phyloP scores from a whole-genome alignment of 2,329 filamentous ascomycete genomes.

The Alternaria sp. region DNA sequence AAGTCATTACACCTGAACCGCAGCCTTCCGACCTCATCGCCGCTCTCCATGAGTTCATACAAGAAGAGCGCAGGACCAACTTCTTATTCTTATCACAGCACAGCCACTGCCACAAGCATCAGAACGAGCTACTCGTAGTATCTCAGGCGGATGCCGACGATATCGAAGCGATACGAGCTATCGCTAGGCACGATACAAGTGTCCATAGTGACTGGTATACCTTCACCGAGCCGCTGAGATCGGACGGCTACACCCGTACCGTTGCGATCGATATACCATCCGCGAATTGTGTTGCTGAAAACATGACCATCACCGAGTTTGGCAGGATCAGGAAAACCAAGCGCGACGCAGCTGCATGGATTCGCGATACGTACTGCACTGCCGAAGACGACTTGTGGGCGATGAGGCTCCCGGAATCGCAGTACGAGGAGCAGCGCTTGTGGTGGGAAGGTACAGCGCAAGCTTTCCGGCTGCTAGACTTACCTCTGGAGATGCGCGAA shows the following conservation, averaged over 20 bases:
- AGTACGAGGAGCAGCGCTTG: slow-evolving; percentile 17
- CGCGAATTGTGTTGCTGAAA: not conserved
- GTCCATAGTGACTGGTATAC: slow-evolving; percentile 8
- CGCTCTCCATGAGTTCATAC: slow-evolving; percentile 14
- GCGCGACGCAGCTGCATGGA: slow-evolving; percentile 9
- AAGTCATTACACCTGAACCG: not conserved
- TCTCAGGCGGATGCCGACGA: not conserved
- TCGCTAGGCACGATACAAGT: not conserved
- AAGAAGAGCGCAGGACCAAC: slow-evolving; percentile 17
- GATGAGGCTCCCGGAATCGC: slow-evolving; percentile 9
- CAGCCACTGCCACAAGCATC: slow-evolving; percentile 14
- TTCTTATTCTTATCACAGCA: slow-evolving; percentile 20
- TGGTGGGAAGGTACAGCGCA: slow-evolving; percentile 25
- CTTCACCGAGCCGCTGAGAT: slow-evolving; percentile 6
- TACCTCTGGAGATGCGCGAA: slow-evolving; percentile 21
- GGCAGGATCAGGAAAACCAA: not conserved
- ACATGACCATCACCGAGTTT: slow-evolving; percentile 1
- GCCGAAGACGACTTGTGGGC: slow-evolving; percentile 3
- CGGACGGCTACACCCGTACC: not conserved
- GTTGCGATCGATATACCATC: not conserved
- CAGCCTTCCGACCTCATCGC: slow-evolving; percentile 2
- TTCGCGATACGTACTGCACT: slow-evolving; percentile 15
- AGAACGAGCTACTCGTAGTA: slow-evolving; percentile 12
- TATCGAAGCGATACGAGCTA: not conserved
- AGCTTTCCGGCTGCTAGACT: slow-evolving; percentile 13